Evolutionary conservation across 192 early-diverging fungal species (phyloP), one percentile per base, ranked within the genome.

Genomic region (Podila minutissima): DNA sequence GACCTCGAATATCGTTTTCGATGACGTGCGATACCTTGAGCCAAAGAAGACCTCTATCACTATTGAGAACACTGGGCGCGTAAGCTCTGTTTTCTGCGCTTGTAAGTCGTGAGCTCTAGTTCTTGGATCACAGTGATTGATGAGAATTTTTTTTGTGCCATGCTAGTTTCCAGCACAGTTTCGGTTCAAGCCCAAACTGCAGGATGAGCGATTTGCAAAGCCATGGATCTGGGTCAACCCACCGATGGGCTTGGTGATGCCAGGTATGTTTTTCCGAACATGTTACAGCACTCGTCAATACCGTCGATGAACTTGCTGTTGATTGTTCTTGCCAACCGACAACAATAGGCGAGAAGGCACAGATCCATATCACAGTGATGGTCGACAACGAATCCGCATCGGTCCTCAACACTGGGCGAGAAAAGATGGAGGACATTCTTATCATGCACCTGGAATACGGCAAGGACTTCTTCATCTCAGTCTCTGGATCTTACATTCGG

Each of bases 391-490:
- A 69, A 5, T 85, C 83, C 0, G 88, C 89, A 0, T 72, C 85
- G 3, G 20, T 83, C 2, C 84, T 94, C 48, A 95, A 93, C 65
- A 74, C 76, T 24, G 87, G 86, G 3, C 62, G 82, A 2, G 92
- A 94, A 5, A 82, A 88, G 9, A 74, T 94, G 37, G 87, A 88
- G 8, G 92, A 96, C 68, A 93, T 91, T 66, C 73, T 97, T n/a
- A 89, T 98, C 28, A 71, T 98, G 19, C 94, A 93, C 67, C 76
- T 94, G 60, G 90, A 93, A 59, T 89, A 93, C 33, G 92, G 94
- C 13, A 93, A 93, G 41, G 96, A 98, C 64, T 92, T 91, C 64
- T 98, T 98, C 78, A 83, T 98, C 12, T 82, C 89, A 6, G 87
- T 97, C 10, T 82, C 85, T 22, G 97, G 92, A 28, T 73, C 74